These are phyloP conservation scores for Peniophora sp. DNA, from an alignment of 1,284 basidiomycete species.

Conservation along the genomic window DNA sequence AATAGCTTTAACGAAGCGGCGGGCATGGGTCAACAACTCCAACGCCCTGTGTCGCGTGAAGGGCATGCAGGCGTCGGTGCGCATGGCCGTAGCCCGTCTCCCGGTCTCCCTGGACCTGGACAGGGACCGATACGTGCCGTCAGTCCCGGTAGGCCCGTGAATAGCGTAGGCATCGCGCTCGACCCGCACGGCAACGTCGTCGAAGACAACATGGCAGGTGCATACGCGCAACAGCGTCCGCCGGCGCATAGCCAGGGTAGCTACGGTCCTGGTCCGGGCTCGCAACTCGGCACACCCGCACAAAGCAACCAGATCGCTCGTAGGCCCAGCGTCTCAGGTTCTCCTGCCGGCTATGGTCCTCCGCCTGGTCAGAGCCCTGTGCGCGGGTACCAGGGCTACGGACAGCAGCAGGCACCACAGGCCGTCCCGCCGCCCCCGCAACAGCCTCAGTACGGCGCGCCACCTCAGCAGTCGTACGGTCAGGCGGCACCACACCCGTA, in stretches of 20 bases:
- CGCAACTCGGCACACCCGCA: conserved; percentile 14
- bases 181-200: conserved; percentile 73
- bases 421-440: conserved; percentile 16
- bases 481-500: conserved; percentile 13
- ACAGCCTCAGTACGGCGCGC: conserved; percentile 21
- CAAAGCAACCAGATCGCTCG: conserved; percentile 7
- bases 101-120: conserved; percentile 19
- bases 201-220: conserved; percentile 72
- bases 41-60: conserved; percentile 45
- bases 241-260: neutral
- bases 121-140: conserved; percentile 32
- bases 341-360: neutral
- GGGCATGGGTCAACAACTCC: conserved; percentile 30
- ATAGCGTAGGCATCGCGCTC: conserved; percentile 61
- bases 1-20: conserved; percentile 18
- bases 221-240: conserved; percentile 31
- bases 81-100: conserved; percentile 58
- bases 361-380: neutral
- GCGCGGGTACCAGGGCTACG: neutral
- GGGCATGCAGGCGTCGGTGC: conserved; percentile 78
- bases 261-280: conserved; percentile 10
- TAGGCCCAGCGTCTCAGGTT: conserved; percentile 1
- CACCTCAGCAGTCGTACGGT: conserved; percentile 12
- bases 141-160: conserved; percentile 28
- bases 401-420: conserved; percentile 16